phyloP scores from a whole-genome alignment of 2,329 filamentous ascomycete species.

The Hypoxylon sp. region DNA sequence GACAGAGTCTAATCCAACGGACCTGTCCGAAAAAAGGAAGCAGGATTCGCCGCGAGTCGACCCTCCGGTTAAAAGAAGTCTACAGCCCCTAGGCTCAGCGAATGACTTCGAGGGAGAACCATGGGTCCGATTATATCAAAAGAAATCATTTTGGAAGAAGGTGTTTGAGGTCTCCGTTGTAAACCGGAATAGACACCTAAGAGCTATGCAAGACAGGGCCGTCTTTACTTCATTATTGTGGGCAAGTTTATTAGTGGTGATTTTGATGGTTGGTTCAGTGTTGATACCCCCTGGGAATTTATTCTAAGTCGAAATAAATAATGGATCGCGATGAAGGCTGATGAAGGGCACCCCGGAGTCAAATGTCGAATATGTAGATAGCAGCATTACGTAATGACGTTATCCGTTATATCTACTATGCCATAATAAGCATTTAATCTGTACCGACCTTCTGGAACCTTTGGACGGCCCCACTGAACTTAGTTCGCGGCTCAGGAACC shows the following conservation, averaged over 20 bases:
- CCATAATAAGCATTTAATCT: conserved; percentile 21
- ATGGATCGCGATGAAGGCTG: background rate
- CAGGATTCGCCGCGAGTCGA: conserved; percentile 41
- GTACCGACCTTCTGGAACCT: conserved; percentile 26
- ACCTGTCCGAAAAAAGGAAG: background rate
- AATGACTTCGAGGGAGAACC: conserved; percentile 55
- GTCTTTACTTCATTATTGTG: conserved; percentile 55
- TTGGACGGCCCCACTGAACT: conserved; percentile 17
- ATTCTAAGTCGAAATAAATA: conserved; percentile 29
- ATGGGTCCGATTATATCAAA: conserved; percentile 52
- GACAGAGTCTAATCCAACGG: conserved; percentile 1
- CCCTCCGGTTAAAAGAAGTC: conserved; percentile 49
- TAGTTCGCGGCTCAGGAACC: conserved; percentile 11
- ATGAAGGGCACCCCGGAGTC: background rate
- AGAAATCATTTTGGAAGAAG: conserved; percentile 49
- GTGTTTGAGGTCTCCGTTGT: conserved; percentile 53
- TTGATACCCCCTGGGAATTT: conserved; percentile 51
- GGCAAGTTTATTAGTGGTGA: conserved; percentile 53
- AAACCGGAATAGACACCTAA: conserved; percentile 54
- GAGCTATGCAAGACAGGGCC: conserved; percentile 55
- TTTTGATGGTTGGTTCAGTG: conserved; percentile 52
- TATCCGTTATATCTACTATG: conserved; percentile 12
- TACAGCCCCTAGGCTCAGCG: conserved; percentile 55
- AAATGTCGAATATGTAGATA: background rate
- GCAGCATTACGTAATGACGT: conserved; percentile 1